phyloP scores from a whole-genome alignment of 257 asterid species.

The Cinchona pubescens region DNA sequence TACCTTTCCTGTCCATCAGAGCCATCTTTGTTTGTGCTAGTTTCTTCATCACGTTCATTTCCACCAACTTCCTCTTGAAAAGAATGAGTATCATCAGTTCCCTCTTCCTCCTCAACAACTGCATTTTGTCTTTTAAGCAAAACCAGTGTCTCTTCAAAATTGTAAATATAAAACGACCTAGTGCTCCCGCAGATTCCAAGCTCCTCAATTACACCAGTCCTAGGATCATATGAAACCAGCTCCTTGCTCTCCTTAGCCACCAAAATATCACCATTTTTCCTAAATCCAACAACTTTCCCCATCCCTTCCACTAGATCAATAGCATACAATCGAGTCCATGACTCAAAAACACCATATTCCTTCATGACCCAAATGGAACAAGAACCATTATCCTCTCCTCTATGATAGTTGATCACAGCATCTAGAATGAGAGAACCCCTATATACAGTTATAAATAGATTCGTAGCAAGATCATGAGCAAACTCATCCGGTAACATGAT shows the following conservation, averaged over 20 bases:
- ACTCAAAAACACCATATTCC: slow-evolving; percentile 42
- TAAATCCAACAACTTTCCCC: slow-evolving; percentile 40
- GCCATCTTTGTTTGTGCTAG: background rate
- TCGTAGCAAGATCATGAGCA: slow-evolving; percentile 15
- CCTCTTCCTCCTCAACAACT: slow-evolving; percentile 10
- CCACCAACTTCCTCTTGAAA: slow-evolving; percentile 9
- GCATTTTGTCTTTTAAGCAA: slow-evolving; percentile 29
- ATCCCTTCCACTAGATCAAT: slow-evolving; percentile 26
- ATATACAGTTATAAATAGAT: slow-evolving; percentile 20
- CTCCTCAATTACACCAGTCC: slow-evolving; percentile 13
- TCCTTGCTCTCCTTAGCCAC: slow-evolving; percentile 21
- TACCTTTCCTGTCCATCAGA: slow-evolving; percentile 6
- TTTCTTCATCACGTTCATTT: background rate
- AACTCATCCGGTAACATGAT: slow-evolving; percentile 40
- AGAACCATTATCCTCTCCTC: slow-evolving; percentile 6
- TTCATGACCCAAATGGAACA: slow-evolving; percentile 61
- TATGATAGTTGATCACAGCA: slow-evolving; percentile 28
- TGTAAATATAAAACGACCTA: slow-evolving; percentile 36
- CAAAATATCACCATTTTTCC: slow-evolving; percentile 41
- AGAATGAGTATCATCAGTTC: background rate
- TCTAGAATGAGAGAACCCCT: slow-evolving; percentile 44
- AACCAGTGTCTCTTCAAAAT: slow-evolving; percentile 43
- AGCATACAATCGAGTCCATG: slow-evolving; percentile 54
- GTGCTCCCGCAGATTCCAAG: slow-evolving; percentile 42
- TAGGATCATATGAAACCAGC: slow-evolving; percentile 35